A percentile compares a stretch with the other conserved stretches of the same genome.
Evolutionary conservation across 148 eudicot species (phyloP).

Genomic region (Arbutus unedo): DNA sequence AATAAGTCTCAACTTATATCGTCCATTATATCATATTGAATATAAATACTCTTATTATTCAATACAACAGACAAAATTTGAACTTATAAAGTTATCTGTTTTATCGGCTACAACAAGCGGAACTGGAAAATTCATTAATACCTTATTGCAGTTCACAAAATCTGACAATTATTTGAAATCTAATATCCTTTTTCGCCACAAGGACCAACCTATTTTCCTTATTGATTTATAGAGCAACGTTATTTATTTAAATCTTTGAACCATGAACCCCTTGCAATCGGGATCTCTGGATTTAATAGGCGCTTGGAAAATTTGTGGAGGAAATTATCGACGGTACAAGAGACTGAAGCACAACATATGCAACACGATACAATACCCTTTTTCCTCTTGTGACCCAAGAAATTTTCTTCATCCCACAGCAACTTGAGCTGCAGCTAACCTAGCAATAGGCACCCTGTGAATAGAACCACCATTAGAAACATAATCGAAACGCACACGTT

Average conservation of each 20-base stretch:
- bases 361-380: background rate
- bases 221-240: background rate
- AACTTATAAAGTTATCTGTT: too few relatives aligned
- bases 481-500: background rate
- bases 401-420: constrained; percentile 26
- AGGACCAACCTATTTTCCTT: constrained; percentile 1
- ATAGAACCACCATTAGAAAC: background rate
- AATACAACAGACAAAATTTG: too few relatives aligned
- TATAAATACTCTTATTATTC: too few relatives aligned
- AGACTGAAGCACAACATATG: background rate
- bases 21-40: too few relatives aligned
- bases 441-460: constrained; percentile 59
- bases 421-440: constrained; percentile 64
- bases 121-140: too few relatives aligned
- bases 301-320: too few relatives aligned
- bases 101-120: too few relatives aligned
- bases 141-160: background rate
- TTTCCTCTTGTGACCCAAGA: background rate
- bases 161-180: too few relatives aligned
- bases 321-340: background rate
- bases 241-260: constrained; percentile 6
- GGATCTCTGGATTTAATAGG: too few relatives aligned
- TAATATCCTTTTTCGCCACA: background rate
- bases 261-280: background rate
- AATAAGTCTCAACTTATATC: too few relatives aligned